Percentiles rank a stretch among this genome's conserved stretches.
Evolutionary conservation across 148 eudicot genomes (phyloP).

Genomic region (Mesembryanthemum crystallinum): DNA sequence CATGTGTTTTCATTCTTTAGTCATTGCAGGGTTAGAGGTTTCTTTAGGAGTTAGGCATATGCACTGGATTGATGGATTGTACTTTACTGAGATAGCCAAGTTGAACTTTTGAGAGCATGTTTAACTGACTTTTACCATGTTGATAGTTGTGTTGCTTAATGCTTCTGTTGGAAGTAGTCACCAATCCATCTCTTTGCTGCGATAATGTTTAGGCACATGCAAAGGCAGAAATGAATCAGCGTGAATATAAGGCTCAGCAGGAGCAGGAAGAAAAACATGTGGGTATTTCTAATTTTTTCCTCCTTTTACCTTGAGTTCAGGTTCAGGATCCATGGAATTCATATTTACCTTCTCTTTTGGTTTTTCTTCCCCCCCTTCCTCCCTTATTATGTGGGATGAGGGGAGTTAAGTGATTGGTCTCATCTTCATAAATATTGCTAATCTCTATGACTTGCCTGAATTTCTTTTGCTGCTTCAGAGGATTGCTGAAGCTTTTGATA

Average conservation of each 20-base stretch:
- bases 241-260: conserved; percentile 63
- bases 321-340: background rate
- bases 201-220: conserved; percentile 53
- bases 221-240: conserved; percentile 67
- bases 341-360: background rate
- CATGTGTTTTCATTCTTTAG: background rate
- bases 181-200: conserved; percentile 3
- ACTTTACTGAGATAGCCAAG: background rate
- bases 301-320: background rate
- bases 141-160: background rate
- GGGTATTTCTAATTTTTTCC: conserved; percentile 27
- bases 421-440: background rate
- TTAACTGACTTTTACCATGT: background rate
- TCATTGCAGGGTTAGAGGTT: background rate
- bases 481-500: conserved; percentile 58
- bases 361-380: background rate
- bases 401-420: background rate
- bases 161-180: background rate
- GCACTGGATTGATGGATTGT: background rate
- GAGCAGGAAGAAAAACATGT: conserved; percentile 90
- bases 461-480: conserved; percentile 44
- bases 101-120: background rate
- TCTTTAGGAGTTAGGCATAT: no score
- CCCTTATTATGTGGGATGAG: background rate
- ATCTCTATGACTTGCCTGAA: background rate